Percentiles rank a stretch among this genome's conserved stretches.
phyloP scores from a whole-genome alignment of 1,139 yeast species.

The Taiozyma sp. region DNA sequence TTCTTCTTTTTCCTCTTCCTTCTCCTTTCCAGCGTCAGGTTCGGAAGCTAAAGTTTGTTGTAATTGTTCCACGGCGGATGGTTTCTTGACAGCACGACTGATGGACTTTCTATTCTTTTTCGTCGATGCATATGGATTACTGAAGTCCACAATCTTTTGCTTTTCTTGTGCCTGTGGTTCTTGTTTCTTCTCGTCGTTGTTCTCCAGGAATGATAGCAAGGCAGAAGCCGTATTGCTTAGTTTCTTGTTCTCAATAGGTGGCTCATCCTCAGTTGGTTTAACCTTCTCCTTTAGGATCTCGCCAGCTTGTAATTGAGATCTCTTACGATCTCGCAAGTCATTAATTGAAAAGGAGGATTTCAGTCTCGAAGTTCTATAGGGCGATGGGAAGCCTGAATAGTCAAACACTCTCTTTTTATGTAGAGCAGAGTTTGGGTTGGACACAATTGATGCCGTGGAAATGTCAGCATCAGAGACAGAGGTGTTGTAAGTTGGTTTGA shows the following conservation, averaged over 20 bases:
- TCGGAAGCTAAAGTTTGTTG: constrained; percentile 14
- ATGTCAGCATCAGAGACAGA: constrained; percentile 13
- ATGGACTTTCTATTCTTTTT: constrained; percentile 19
- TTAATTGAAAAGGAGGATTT: constrained; percentile 30
- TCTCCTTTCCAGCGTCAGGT: not conserved
- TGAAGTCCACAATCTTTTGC: constrained; percentile 30
- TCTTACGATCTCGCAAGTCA: constrained; percentile 11
- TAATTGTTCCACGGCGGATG: constrained; percentile 16
- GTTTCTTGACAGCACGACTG: constrained; percentile 3
- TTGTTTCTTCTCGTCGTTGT: constrained; percentile 20
- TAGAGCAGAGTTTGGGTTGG: constrained; percentile 17
- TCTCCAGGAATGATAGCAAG: constrained; percentile 56
- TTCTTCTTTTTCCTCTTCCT: constrained; percentile 1
- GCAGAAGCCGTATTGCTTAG: constrained; percentile 65
- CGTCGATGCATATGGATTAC: constrained; percentile 47
- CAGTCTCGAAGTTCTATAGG: constrained; percentile 45
- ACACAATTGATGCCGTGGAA: constrained; percentile 11
- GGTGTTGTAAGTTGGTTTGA: constrained; percentile 28
- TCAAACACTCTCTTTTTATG: constrained; percentile 43
- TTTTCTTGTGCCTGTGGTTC: constrained; percentile 30
- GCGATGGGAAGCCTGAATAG: constrained; percentile 60
- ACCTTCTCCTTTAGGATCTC: constrained; percentile 4
- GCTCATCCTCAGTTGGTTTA: constrained; percentile 6
- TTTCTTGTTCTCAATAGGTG: constrained; percentile 22
- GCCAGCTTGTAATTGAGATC: not conserved